A percentile compares a stretch with the other conserved stretches of the same genome.
Evolutionary conservation across 495 filamentous ascomycete genomes (phyloP).

Genomic region (Wilcoxina mikolae): DNA sequence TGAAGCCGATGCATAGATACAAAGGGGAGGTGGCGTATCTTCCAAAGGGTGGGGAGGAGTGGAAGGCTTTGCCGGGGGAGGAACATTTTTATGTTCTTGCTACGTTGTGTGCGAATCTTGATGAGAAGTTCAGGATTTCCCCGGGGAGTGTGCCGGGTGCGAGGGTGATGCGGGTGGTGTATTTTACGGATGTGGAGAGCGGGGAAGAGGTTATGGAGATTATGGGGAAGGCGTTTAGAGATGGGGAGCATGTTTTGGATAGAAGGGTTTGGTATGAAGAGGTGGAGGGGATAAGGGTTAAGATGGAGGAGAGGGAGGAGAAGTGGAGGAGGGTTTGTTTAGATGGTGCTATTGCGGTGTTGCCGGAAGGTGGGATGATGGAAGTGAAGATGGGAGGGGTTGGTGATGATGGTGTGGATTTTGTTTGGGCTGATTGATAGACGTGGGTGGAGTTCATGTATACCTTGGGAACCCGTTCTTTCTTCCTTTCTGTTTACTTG

Average conservation of each 20-base stretch:
- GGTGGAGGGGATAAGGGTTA: conserved; percentile 48
- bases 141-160: conserved; percentile 51
- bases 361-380: conserved; percentile 58
- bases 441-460: too few species aligned
- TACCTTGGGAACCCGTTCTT: too few species aligned
- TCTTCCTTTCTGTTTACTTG: too few species aligned
- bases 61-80: neutral
- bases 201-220: conserved; percentile 54
- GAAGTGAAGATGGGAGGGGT: conserved; percentile 35
- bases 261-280: conserved; percentile 50
- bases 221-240: conserved; percentile 60
- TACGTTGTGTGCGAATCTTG: conserved; percentile 62
- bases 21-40: conserved; percentile 10
- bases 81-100: conserved; percentile 60
- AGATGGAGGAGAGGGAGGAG: conserved; percentile 43
- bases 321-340: conserved; percentile 75
- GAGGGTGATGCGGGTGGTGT: conserved; percentile 52
- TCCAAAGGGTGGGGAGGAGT: neutral
- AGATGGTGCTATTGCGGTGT: conserved; percentile 67
- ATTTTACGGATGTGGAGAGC: conserved; percentile 42
- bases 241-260: conserved; percentile 53
- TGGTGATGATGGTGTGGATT: conserved; percentile 4
- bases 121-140: conserved; percentile 64
- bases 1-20: conserved; percentile 55
- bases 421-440: conserved; percentile 12